Evolutionary conservation across 345 rosid species (phyloP), one percentile per base, ranked within the genome.

Genomic region (Geranium rotundifolium): DNA sequence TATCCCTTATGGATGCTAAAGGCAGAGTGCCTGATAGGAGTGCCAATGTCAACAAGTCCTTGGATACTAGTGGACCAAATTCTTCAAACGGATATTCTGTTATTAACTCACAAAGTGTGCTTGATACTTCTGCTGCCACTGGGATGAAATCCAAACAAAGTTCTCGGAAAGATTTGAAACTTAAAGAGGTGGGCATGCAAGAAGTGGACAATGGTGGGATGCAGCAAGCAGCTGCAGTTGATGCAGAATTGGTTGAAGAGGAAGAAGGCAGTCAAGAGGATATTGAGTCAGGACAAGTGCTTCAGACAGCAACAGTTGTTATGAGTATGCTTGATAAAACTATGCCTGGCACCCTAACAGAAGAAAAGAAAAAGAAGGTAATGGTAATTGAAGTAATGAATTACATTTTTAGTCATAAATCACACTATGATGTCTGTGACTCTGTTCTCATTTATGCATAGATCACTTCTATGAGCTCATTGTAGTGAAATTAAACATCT

Each of bases 261-360:
- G 71, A 70, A 70, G 77, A 72, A 59, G 71, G 72, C 64, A 52
- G 57, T 63, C 66, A 62, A 54, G 69, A 66, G 54, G 87, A 87
- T 62, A 66, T 68, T 59, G 97, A 85, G 75, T 80, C 63, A 65
- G 84, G 95, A 31, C 71, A 87, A 69, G 82, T 80, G 68, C 64
- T 85, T 59, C 95, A 81, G 75, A 80, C 96, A 70, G 73, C 96
- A 52, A 74, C 83, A 74, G 77, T 89, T 54, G 89, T 87, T 65
- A 72, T 89, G 86, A 87, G 83, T 61, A 86, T 92, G 85, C 89
- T 92, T 70, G 95, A 92, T 78, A 73, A 61, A 73, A 81, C 87
- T 54, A 81, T 83, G 85, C 96, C 98, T 64, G 86, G 83, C 67
- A 72, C 76, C 69, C 72, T 92, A 59, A 72, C 78, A 69, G 84